Base-by-base conservation (phyloP, 1,139 yeast genomes). In the Eremothecium gossypii region DNA sequence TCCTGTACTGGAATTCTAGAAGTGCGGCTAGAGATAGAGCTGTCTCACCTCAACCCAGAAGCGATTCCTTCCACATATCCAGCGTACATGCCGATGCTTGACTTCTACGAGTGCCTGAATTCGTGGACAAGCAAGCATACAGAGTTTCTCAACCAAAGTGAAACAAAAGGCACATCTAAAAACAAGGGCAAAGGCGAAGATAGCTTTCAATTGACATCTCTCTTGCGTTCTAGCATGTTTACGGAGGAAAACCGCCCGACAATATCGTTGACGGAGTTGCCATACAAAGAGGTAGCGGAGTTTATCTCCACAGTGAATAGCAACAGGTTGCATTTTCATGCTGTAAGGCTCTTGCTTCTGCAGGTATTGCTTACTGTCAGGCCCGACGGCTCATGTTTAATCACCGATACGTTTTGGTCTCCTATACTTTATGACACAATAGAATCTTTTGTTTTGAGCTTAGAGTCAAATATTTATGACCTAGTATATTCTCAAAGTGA, bases 271-370 rank as follows among this genome's bases (percentile, higher is more conserved):
- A 43, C 49, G 1, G 47, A 52, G 26, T 29, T 55, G 4, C 44
- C 52, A 1, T 49, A 58, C 27, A 64, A 61, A 28, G 56, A 55
- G 2, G 55, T 63, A 14, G 55, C 58, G 0, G 58, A 54, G 1
- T 64, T 71, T 38, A 49, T 76, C 9, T 38, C 53, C 1, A 42
- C 47, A 0, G 45, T 73, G 8, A 69, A 69, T 42, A 43, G 44
- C 1, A 46, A 63, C 1, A 51, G 53, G 4, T 55, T 61, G 26
- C 79, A 77, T 53, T 67, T 71, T 30, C 69, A 68, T 36, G 76
- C 75, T 40, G 61, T 74, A 0, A 69, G 84, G 45, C 52, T 68
- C 7, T 41, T 50, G 2, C 58, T 83, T 3, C 50, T 83, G 4
- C 50, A 63, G n/a, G 52, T 58, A 20, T 50, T 79, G 1, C 55